Evolutionary conservation across 768 basidiomycete genomes (phyloP).

Genomic region (Saitozyma sp.): DNA sequence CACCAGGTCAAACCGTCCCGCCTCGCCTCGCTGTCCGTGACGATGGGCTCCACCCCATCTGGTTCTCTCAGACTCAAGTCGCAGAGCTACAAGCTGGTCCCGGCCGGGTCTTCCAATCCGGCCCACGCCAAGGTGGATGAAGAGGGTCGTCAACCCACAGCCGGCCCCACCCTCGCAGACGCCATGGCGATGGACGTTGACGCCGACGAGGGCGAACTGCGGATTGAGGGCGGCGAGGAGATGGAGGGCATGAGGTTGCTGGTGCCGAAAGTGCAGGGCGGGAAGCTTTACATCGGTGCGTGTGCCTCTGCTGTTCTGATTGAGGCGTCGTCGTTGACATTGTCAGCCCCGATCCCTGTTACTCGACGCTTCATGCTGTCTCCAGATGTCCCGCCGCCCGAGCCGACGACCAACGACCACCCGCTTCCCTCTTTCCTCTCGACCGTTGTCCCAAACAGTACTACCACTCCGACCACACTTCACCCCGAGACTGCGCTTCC

Average conservation of each 20-base stretch:
- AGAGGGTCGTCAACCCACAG: constrained; percentile 33
- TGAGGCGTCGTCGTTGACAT: background rate
- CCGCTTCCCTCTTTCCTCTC: constrained; percentile 31
- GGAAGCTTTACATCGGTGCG: constrained; percentile 42
- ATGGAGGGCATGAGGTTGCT: constrained; percentile 48
- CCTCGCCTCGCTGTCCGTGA: constrained; percentile 25
- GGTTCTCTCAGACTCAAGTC: constrained; percentile 35
- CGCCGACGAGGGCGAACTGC: constrained; percentile 18
- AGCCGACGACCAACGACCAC: constrained; percentile 6
- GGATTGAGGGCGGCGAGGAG: constrained; percentile 45
- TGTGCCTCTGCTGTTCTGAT: background rate
- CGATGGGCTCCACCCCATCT: background rate
- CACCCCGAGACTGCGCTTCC: background rate
- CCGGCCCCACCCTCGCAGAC: constrained; percentile 36
- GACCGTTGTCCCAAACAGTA: constrained; percentile 9
- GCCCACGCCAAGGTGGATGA: constrained; percentile 15
- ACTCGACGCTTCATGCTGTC: constrained; percentile 41
- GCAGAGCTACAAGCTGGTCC: constrained; percentile 23
- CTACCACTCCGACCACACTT: background rate
- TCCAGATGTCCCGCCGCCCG: constrained; percentile 11
- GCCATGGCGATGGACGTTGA: constrained; percentile 37
- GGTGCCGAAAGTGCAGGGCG: constrained; percentile 33
- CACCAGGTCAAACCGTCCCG: constrained; percentile 45
- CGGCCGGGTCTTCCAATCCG: constrained; percentile 15
- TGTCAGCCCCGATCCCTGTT: constrained; percentile 41